Evolutionary conservation across 2,329 filamentous ascomycete species (phyloP).

Genomic region (Fusarium tuaranense): DNA sequence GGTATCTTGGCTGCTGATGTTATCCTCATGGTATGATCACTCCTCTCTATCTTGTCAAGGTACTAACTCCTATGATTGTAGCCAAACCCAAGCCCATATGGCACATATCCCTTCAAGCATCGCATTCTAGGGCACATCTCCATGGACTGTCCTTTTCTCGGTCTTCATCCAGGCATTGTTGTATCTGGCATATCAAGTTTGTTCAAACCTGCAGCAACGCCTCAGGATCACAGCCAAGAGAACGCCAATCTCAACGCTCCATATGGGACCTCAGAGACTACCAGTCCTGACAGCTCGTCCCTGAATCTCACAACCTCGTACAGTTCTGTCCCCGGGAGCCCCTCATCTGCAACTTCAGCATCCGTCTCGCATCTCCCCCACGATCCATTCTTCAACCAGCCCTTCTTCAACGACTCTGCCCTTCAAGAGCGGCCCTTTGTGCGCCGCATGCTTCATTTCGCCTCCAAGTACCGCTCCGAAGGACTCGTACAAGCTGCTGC

Average conservation of each 20-base stretch:
- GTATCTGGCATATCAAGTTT: constrained; percentile 84
- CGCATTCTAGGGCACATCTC: constrained; percentile 83
- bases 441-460: constrained; percentile 77
- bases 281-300: constrained; percentile 32
- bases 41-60: neutral
- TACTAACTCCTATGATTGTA: neutral
- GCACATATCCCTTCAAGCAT: constrained; percentile 69
- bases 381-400: constrained; percentile 79
- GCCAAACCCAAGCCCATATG: constrained; percentile 51
- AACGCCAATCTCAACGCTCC: constrained; percentile 2
- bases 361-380: constrained; percentile 18
- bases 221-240: constrained; percentile 24
- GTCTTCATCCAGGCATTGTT: constrained; percentile 89
- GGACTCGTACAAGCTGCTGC: constrained; percentile 77
- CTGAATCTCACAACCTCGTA: constrained; percentile 34
- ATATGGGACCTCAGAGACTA: constrained; percentile 6
- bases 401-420: constrained; percentile 79
- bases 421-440: constrained; percentile 77
- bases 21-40: constrained; percentile 67
- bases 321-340: constrained; percentile 27
- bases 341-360: constrained; percentile 25
- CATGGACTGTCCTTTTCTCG: constrained; percentile 88
- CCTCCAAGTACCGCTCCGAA: constrained; percentile 81
- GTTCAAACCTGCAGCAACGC: constrained; percentile 65
- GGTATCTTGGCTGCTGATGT: constrained; percentile 86